Evolutionary conservation across 2,329 filamentous ascomycete species (phyloP).

Genomic region (Xylariaceae sp.): DNA sequence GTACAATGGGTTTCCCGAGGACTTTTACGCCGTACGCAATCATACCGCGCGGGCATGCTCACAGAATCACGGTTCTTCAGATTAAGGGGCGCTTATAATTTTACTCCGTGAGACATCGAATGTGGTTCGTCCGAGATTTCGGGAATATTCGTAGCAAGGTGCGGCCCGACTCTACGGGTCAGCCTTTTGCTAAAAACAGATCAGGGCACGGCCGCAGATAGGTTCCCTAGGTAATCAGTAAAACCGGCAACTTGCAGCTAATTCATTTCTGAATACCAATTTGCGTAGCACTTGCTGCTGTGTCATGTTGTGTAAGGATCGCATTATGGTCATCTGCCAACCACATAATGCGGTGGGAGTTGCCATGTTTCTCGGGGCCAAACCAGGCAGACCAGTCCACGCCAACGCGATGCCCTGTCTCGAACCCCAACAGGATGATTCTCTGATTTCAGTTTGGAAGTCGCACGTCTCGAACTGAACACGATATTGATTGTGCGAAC

Average conservation of each 20-base stretch:
- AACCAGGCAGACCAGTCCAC: neutral
- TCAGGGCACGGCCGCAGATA: neutral
- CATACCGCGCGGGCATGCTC: neutral
- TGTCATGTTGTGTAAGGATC: conserved; percentile 1
- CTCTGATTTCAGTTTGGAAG: neutral
- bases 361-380: neutral
- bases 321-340: conserved; percentile 4
- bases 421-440: neutral
- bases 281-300: neutral
- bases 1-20: neutral
- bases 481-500: neutral
- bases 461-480: neutral
- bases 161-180: conserved; percentile 9
- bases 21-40: neutral
- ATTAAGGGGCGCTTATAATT: neutral
- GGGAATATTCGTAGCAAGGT: neutral
- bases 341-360: conserved; percentile 3
- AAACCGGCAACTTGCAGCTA: neutral
- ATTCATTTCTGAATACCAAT: neutral
- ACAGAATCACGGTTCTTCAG: neutral
- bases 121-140: neutral
- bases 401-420: neutral
- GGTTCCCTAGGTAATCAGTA: neutral
- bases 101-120: too few species aligned
- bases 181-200: neutral